Percentiles rank a stretch among this genome's conserved stretches.
phyloP scores from a whole-genome alignment of 257 asterid species.

The Coffea eugenioides region DNA sequence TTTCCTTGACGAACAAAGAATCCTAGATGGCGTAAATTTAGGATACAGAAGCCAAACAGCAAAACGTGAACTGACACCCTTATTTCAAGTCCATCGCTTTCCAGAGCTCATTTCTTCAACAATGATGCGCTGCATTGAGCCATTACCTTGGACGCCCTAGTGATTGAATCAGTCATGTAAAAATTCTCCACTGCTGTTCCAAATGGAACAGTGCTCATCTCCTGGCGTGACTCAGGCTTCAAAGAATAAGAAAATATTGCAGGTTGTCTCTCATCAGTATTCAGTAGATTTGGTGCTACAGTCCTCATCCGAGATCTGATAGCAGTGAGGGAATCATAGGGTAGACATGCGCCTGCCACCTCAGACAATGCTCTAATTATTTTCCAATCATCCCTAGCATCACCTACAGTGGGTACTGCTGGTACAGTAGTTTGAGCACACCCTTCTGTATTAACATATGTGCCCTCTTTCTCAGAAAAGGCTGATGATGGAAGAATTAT shows the following conservation, averaged over 20 bases:
- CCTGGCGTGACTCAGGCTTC: constrained; percentile 66
- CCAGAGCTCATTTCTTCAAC: constrained; percentile 50
- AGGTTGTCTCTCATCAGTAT: constrained; percentile 73
- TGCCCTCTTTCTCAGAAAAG: constrained; percentile 92
- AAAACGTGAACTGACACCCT: constrained; percentile 28
- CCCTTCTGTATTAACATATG: constrained; percentile 88
- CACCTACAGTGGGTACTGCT: constrained; percentile 98
- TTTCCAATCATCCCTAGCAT: constrained; percentile 95
- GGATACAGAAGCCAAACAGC: constrained; percentile 11
- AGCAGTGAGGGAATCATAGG: constrained; percentile 58
- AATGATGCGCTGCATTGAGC: constrained; percentile 82
- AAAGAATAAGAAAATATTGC: constrained; percentile 67
- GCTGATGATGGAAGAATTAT: constrained; percentile 93
- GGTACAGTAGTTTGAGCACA: constrained; percentile 81
- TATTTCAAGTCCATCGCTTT: constrained; percentile 34
- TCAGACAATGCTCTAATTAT: constrained; percentile 84
- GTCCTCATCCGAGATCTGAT: constrained; percentile 65
- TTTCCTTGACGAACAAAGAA: constrained; percentile 16
- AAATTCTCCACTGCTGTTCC: constrained; percentile 62
- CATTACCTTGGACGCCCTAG: constrained; percentile 98
- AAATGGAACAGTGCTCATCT: constrained; percentile 55
- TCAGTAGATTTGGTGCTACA: constrained; percentile 87
- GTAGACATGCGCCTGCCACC: constrained; percentile 63
- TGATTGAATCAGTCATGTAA: constrained; percentile 91
- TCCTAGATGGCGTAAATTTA: constrained; percentile 16